Base-by-base conservation (phyloP, 805 yeast genomes). In the Yarrowia porcina region DNA sequence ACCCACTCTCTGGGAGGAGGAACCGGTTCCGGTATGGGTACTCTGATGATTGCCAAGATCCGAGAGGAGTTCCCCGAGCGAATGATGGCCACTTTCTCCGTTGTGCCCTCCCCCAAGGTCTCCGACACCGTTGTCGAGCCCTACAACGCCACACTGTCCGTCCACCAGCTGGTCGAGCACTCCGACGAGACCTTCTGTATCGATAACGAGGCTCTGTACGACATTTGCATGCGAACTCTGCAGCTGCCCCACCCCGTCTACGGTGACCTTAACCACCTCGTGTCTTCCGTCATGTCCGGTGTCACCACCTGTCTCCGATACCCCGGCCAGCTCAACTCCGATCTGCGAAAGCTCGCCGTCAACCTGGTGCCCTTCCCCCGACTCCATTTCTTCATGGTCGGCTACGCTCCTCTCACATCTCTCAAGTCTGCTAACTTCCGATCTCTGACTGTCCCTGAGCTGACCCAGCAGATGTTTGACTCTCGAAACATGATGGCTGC, bases 1-100 rank as follows among this genome's bases (percentile, higher is more conserved):
- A 80, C 90, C 32, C 91, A 86, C 73, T 86, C 90, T 27, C 77
- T 86, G 39, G 91, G 91, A 72, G 91, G 97, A 77, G 97, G 97
- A 80, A 91, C 97, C 63, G 97, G 97, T 73, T 89, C 97, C 32
- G 97, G 97, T 76, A 86, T 91, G 90, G 97, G 97, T 74, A 91
- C 97, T 47, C 77, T 91, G 70, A 82, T 91, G 72, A 84, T 91
- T 71, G 84, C 91, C 65, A 87, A 87, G 74, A 88, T 91, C 72
- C 85, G 92, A 76, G 97, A 91, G 75, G 97, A 91, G 76, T 91
- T 86, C 72, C 93, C 96, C 59, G 97, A 91, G 77, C 85, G 97
- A 80, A 91, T 91, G 96, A 85, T 90, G 88, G 96, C 96, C 23
- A 90, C 97, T 32, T 91, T 90, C 73, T 90, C 97, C 11, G 97